Base-by-base conservation (phyloP, 768 basidiomycete genomes). In the Rhodotorula kratochvilovae region DNA sequence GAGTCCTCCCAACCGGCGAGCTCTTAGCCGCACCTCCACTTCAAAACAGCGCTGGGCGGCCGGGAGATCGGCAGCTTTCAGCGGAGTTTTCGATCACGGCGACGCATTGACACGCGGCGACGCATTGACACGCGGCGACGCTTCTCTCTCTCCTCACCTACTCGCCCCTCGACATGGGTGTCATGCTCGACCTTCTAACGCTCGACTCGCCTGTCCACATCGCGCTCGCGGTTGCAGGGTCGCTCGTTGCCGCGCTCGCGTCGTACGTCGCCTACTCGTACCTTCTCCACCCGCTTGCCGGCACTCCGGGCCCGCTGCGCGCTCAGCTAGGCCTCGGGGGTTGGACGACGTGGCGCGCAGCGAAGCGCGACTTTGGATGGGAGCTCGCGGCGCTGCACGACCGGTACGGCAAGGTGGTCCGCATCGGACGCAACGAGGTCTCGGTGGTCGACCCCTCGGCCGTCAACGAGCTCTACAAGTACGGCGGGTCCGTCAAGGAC, bases 361-460 rank as follows among this genome's bases (percentile, higher is more conserved):
- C 56, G 25, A 67, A 60, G 35, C 56, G 65, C 17, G 65, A 67
- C 46, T 46, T 67, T 27, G 60, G 60, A 6, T 61, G 60, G 60
- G 13, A 61, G 33, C 33, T 61, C 31, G 46, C 43, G 21, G 56
- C 16, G 17, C 43, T 50, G 27, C 48, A 55, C 29, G 36, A 54
- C 23, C 7, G 21, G n/a, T 31, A 50, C 15, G 48, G 55, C 23
- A 5, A n/a, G 11, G 29, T 51, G 16, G 56, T 55, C 23, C 39
- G 65, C 25, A 48, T 60, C 19, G 65, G 39, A 15, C 39, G 65
- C 21, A 67, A 67, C 56, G n/a, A 42, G 45, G 65, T 67, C 25
- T 57, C 54, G 5, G 65, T 67, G 7, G n/a, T 29, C 12, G 57
- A 46, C 11, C 56, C 65, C 0, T 6, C 2, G 5, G 53, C 48